These are phyloP conservation scores for Mortierella sp. DNA, from an alignment of 371 early-diverging fungal genomes.

Conservation along the genomic window DNA sequence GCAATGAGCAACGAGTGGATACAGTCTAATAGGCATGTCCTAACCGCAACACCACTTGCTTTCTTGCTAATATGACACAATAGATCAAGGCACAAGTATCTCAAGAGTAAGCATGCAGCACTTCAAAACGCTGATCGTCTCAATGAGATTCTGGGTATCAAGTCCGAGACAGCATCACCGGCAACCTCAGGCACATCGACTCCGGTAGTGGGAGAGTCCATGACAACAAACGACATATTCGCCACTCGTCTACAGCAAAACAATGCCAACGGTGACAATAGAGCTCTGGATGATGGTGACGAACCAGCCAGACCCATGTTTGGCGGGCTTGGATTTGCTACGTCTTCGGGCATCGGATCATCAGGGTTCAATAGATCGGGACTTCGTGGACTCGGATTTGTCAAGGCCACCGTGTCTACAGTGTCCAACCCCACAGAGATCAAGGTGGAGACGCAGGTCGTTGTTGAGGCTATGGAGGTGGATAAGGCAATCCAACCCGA, in stretches of 20 bases:
- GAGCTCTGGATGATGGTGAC: constrained; percentile 9
- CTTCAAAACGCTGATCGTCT: constrained; percentile 59
- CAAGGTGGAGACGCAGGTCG: constrained; percentile 29
- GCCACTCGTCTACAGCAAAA: constrained; percentile 39
- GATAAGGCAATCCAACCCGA: neutral
- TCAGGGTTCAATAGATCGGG: constrained; percentile 36
- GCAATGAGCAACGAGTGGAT: no score
- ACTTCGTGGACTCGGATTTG: constrained; percentile 48
- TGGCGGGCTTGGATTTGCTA: constrained; percentile 55
- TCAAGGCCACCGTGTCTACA: constrained; percentile 45
- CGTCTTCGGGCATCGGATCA: constrained; percentile 38
- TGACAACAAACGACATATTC: constrained; percentile 46
- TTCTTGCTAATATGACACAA: neutral
- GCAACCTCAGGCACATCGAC: constrained; percentile 47
- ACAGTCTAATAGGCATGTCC: no score
- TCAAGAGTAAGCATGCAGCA: constrained; percentile 73
- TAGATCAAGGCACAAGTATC: constrained; percentile 78
- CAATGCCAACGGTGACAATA: constrained; percentile 4
- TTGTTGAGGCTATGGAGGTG: constrained; percentile 9
- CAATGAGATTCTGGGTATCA: constrained; percentile 67
- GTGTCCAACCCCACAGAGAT: constrained; percentile 47
- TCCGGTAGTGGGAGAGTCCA: constrained; percentile 42
- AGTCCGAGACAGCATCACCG: constrained; percentile 56
- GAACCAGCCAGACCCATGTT: constrained; percentile 49
- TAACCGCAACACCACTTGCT: neutral